Percentiles rank a stretch among this genome's conserved stretches.
phyloP scores from a whole-genome alignment of 345 rosid species.

The Boechera stricta region DNA sequence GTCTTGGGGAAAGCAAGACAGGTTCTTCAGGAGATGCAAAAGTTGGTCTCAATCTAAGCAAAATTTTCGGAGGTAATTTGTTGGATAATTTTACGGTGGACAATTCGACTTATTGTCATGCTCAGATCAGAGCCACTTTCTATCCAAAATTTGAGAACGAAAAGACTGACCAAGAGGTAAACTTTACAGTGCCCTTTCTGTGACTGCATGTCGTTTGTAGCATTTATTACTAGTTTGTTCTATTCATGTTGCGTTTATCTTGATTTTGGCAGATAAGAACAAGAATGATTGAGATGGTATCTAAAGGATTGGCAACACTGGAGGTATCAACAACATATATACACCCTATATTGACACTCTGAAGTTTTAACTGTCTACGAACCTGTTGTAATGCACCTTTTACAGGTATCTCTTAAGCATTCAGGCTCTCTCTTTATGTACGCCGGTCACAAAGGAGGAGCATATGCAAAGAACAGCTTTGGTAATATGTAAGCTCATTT shows the following conservation, averaged over 20 bases:
- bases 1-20: slow-evolving; percentile 49
- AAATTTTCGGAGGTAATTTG: slow-evolving; percentile 51
- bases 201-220: background rate
- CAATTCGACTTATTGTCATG: slow-evolving; percentile 61
- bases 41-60: slow-evolving; percentile 51
- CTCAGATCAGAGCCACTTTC: slow-evolving; percentile 93
- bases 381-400: slow-evolving; percentile 34
- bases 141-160: slow-evolving; percentile 98
- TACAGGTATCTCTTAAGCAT: slow-evolving; percentile 92
- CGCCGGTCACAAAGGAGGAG: slow-evolving; percentile 89
- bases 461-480: slow-evolving; percentile 99
- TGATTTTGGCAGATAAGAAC: slow-evolving; percentile 63
- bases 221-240: background rate
- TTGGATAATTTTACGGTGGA: slow-evolving; percentile 72
- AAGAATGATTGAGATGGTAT: slow-evolving; percentile 91
- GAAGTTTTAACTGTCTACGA: slow-evolving; percentile 15
- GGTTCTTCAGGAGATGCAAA: slow-evolving; percentile 40
- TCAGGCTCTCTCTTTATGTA: slow-evolving; percentile 99
- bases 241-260: slow-evolving; percentile 11
- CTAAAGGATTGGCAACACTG: slow-evolving; percentile 78
- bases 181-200: background rate
- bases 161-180: slow-evolving; percentile 97
- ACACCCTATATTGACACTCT: slow-evolving; percentile 1
- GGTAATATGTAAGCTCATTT: slow-evolving; percentile 79
- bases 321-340: slow-evolving; percentile 61